Conservation (phyloP, 768 basidiomycete genomes). For the Russula lepida region DNA sequence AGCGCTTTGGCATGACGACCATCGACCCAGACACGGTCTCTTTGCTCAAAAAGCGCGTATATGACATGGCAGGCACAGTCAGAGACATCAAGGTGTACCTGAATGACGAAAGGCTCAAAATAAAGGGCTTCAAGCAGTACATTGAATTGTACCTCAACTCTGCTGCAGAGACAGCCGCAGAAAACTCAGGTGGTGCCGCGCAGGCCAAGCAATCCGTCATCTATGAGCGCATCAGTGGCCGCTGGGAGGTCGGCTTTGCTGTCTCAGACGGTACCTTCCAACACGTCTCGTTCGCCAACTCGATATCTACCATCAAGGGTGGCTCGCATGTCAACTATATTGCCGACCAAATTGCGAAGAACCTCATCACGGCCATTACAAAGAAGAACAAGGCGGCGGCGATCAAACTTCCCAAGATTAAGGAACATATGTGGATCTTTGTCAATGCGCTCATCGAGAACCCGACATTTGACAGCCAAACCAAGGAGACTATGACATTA, state of each 20-base stretch:
- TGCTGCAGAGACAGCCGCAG: slow-evolving; percentile 58
- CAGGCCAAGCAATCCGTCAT: slow-evolving; percentile 69
- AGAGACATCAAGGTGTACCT: slow-evolving; percentile 89
- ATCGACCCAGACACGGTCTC: slow-evolving; percentile 91
- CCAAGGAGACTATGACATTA: slow-evolving; percentile 91
- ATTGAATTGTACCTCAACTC: slow-evolving; percentile 88
- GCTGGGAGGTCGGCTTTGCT: slow-evolving; percentile 95
- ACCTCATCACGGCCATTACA: slow-evolving; percentile 66
- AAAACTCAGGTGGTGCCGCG: slow-evolving; percentile 70
- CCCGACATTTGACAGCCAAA: slow-evolving; percentile 98
- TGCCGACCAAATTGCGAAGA: slow-evolving; percentile 84
- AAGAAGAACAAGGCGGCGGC: slow-evolving; percentile 99
- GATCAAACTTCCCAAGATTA: slow-evolving; percentile 88
- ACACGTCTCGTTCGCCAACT: slow-evolving; percentile 96
- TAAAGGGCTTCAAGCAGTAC: slow-evolving; percentile 96
- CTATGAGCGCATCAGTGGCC: slow-evolving; percentile 67
- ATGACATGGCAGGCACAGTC: slow-evolving; percentile 94
- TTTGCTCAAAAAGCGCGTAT: slow-evolving; percentile 87
- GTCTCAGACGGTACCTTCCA: slow-evolving; percentile 88
- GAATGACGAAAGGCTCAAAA: slow-evolving; percentile 84
- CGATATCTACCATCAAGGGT: slow-evolving; percentile 93
- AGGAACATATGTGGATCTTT: slow-evolving; percentile 98
- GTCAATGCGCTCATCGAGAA: slow-evolving; percentile 95
- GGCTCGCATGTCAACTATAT: slow-evolving; percentile 86
- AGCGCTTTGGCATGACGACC: slow-evolving; percentile 81